Evolutionary conservation across 495 filamentous ascomycete genomes (phyloP).

Genomic region (Aspergillus nidulans): DNA sequence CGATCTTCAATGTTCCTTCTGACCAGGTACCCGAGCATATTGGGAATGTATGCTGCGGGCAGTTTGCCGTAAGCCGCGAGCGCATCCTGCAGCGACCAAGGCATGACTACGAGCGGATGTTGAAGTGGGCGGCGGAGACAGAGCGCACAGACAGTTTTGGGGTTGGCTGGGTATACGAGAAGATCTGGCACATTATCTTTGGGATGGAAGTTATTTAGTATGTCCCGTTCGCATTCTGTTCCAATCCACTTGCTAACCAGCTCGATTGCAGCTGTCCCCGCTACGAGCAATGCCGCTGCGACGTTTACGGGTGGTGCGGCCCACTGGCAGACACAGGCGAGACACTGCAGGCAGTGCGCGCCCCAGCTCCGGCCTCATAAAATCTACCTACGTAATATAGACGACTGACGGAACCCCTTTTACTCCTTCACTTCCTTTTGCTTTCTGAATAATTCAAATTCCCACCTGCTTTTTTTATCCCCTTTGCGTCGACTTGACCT

Average conservation of each 20-base stretch:
- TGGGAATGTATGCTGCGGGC: slow-evolving; percentile 46
- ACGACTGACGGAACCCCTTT: slow-evolving; percentile 3
- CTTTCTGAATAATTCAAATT: background rate
- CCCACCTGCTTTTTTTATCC: background rate
- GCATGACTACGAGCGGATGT: slow-evolving; percentile 39
- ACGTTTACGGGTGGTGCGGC: slow-evolving; percentile 41
- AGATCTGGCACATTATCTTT: slow-evolving; percentile 42
- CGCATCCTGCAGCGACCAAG: slow-evolving; percentile 35
- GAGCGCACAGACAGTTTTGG: slow-evolving; percentile 35
- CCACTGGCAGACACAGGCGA: slow-evolving; percentile 30
- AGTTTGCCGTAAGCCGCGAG: slow-evolving; percentile 45
- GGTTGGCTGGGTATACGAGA: slow-evolving; percentile 41
- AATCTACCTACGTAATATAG: slow-evolving; percentile 4
- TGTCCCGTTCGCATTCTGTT: slow-evolving; percentile 5
- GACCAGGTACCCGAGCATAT: slow-evolving; percentile 34
- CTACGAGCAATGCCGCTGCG: slow-evolving; percentile 42
- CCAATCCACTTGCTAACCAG: background rate
- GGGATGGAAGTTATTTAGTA: slow-evolving; percentile 37
- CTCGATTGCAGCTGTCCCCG: slow-evolving; percentile 28
- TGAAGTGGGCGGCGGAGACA: slow-evolving; percentile 36
- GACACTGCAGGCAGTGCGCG: slow-evolving; percentile 26
- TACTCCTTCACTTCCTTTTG: background rate
- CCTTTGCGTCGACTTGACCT: background rate
- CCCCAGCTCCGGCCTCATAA: slow-evolving; percentile 1
- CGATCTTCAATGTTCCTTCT: slow-evolving; percentile 23